Percentiles rank a stretch among this genome's conserved stretches.
Conservation (phyloP, 1,284 basidiomycete species). For the Mrakiaceae sp. region DNA sequence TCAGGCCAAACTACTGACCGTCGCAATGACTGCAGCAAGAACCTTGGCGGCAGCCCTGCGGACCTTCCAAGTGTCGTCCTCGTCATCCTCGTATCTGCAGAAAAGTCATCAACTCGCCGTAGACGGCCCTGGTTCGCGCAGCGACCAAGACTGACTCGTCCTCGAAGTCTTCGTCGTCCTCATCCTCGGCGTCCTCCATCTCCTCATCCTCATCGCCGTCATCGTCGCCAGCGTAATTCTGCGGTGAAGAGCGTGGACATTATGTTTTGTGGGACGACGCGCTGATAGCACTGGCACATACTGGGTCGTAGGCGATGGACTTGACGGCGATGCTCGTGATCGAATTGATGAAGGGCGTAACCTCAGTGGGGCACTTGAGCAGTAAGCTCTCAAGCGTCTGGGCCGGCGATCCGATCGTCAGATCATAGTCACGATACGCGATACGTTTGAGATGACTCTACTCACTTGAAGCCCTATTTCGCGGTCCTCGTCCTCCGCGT, state of each 20-base stretch:
- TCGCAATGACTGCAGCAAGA: constrained; percentile 69
- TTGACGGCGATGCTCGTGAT: constrained; percentile 60
- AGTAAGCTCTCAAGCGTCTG: constrained; percentile 75
- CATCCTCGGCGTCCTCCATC: constrained; percentile 35
- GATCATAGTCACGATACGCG: too few species aligned
- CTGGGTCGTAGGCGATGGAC: constrained; percentile 88
- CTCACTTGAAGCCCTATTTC: constrained; percentile 36
- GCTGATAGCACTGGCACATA: constrained; percentile 36
- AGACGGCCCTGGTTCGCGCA: too few species aligned
- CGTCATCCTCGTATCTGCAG: constrained; percentile 84
- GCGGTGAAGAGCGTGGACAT: not conserved
- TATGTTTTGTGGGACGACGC: not conserved
- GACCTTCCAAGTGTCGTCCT: constrained; percentile 98
- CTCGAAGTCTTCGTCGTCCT: constrained; percentile 62
- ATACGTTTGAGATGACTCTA: not conserved
- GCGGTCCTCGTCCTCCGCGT: constrained; percentile 39
- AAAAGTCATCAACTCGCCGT: not conserved
- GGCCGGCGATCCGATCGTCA: not conserved
- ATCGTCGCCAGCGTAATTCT: constrained; percentile 81
- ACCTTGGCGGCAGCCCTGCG: constrained; percentile 86
- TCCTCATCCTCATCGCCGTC: constrained; percentile 48
- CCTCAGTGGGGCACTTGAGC: constrained; percentile 69
- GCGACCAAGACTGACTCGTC: constrained; percentile 46
- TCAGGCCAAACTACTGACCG: constrained; percentile 28
- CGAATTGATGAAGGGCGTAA: constrained; percentile 55